Conservation (phyloP, 2,329 filamentous ascomycete genomes). For the Ophiobolus disseminans region DNA sequence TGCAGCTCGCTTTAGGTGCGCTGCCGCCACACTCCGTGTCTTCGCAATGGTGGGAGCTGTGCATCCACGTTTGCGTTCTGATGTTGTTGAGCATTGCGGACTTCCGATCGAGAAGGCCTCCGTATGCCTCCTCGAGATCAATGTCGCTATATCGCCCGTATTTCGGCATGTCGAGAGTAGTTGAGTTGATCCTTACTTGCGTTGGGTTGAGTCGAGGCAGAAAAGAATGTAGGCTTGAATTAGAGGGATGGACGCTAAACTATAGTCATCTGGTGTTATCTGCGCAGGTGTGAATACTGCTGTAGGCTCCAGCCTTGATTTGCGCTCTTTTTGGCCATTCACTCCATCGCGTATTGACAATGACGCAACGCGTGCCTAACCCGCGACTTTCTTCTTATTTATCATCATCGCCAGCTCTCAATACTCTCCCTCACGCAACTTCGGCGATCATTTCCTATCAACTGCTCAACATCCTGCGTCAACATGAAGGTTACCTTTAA, state of each 20-base stretch:
- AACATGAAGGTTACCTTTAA: not conserved
- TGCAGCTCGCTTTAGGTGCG: slow-evolving; percentile 3
- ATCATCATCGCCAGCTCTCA: too few relatives aligned
- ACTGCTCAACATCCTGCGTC: not conserved
- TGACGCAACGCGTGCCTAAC: too few relatives aligned
- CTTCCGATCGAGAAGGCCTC: slow-evolving; percentile 1
- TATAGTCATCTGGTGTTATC: too few relatives aligned
- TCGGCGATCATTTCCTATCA: not conserved
- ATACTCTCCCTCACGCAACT: not conserved
- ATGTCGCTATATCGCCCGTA: slow-evolving; percentile 7
- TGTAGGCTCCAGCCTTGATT: too few relatives aligned
- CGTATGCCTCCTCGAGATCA: slow-evolving; percentile 8
- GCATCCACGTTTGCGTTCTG: slow-evolving; percentile 6
- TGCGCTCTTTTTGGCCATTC: too few relatives aligned
- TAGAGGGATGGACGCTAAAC: too few relatives aligned
- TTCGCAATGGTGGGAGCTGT: slow-evolving; percentile 13
- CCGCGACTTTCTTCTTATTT: too few relatives aligned
- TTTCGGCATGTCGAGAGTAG: slow-evolving; percentile 10
- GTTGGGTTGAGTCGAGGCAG: not conserved
- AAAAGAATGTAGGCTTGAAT: too few relatives aligned
- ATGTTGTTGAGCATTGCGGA: slow-evolving; percentile 5
- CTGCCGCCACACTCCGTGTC: slow-evolving; percentile 6
- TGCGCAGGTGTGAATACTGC: too few relatives aligned
- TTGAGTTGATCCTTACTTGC: not conserved
- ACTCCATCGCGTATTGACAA: too few relatives aligned